A percentile compares a stretch with the other conserved stretches of the same genome.
Evolutionary conservation across 306 rosid genomes (phyloP).

Genomic region (Malus asiatica): DNA sequence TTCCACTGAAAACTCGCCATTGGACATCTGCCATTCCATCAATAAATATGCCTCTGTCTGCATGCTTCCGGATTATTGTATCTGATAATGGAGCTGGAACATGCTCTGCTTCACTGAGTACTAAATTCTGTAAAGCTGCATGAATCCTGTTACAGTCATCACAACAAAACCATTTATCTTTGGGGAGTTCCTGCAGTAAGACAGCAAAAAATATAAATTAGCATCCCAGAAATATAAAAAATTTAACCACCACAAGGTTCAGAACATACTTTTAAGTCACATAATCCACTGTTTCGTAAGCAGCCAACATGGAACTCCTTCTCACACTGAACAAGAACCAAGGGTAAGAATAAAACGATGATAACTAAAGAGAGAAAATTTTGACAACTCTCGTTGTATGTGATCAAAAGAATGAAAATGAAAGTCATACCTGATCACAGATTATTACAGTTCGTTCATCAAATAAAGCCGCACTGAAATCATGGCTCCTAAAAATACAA

Average conservation of each 20-base stretch:
- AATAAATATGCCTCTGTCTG: slow-evolving; percentile 52
- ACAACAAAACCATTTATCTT: slow-evolving; percentile 98
- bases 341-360: slow-evolving; percentile 3
- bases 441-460: slow-evolving; percentile 90
- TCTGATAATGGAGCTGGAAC: slow-evolving; percentile 53
- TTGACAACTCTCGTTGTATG: not conserved
- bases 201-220: slow-evolving; percentile 11
- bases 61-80: slow-evolving; percentile 59
- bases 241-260: slow-evolving; percentile 2
- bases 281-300: slow-evolving; percentile 68
- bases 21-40: slow-evolving; percentile 48
- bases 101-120: slow-evolving; percentile 56
- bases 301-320: slow-evolving; percentile 98
- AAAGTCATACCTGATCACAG: slow-evolving; percentile 81
- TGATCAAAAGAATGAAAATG: not conserved
- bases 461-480: slow-evolving; percentile 82
- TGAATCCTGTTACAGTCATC: slow-evolving; percentile 76
- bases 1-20: slow-evolving; percentile 93
- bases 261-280: slow-evolving; percentile 71
- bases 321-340: slow-evolving; percentile 67
- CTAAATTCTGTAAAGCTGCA: slow-evolving; percentile 55
- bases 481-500: slow-evolving; percentile 53
- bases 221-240: slow-evolving; percentile 15
- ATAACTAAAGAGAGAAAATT: not conserved
- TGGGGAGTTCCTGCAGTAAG: slow-evolving; percentile 75